These are phyloP conservation scores for Entamoeba histolytica DNA, from an alignment of 208 protist genomes.

Conservation along the genomic window DNA sequence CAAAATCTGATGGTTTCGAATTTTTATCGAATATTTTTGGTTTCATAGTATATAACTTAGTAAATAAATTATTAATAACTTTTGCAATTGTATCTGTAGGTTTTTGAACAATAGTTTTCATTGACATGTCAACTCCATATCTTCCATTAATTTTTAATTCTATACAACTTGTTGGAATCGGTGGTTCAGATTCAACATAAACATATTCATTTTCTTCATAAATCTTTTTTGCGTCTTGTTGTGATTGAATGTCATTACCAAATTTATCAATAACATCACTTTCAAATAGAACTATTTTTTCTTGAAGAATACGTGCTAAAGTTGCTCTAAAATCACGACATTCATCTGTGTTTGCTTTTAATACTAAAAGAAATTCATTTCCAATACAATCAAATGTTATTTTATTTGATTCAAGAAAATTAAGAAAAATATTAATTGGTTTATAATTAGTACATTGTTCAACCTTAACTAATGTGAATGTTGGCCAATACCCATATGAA, in stretches of 20 bases:
- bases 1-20: background rate
- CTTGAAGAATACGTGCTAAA: background rate
- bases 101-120: background rate
- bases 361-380: background rate
- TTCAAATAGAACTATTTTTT: background rate
- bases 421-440: background rate
- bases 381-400: background rate
- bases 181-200: background rate
- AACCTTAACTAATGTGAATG: background rate
- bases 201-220: background rate
- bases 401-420: background rate
- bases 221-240: background rate
- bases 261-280: background rate
- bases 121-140: background rate
- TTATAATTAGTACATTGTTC: background rate
- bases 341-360: background rate
- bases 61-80: background rate
- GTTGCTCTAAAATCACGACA: background rate
- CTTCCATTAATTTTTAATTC: background rate
- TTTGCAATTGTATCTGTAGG: background rate
- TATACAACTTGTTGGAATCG: background rate
- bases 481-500: background rate
- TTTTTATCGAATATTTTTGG: background rate
- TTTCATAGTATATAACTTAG: background rate
- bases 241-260: background rate